Conservation (phyloP, 192 early-diverging fungal species). For the Nowakowskiella sp. region DNA sequence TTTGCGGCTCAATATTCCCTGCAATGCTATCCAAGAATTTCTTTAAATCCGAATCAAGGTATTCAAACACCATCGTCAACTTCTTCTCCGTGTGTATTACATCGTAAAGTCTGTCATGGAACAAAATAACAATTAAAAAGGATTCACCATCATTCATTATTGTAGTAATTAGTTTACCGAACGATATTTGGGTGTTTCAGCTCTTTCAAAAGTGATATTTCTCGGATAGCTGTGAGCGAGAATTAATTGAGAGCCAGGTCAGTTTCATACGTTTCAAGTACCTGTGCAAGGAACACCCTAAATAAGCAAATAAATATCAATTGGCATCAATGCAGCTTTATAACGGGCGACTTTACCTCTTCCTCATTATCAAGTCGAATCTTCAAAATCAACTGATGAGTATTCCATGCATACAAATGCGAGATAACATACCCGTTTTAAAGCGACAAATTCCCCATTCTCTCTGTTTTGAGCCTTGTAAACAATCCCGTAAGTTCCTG, state of each 20-base stretch:
- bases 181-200: conserved; percentile 66
- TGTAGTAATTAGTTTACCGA: conserved; percentile 40
- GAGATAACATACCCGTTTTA: conserved; percentile 70
- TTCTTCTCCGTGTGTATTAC: conserved; percentile 97
- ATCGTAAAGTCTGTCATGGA: conserved; percentile 93
- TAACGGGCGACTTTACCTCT: conserved; percentile 14
- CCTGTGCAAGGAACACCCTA: conserved; percentile 39
- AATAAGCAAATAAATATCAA: not conserved
- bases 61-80: conserved; percentile 97
- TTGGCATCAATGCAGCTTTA: not conserved
- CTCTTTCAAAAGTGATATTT: conserved; percentile 75
- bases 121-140: not conserved
- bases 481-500: conserved; percentile 91
- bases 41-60: conserved; percentile 96
- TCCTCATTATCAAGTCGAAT: conserved; percentile 49
- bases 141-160: not conserved
- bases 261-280: conserved; percentile 8
- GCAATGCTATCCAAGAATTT: conserved; percentile 86
- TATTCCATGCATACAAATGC: not conserved
- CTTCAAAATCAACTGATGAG: conserved; percentile 6
- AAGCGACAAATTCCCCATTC: conserved; percentile 90
- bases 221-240: conserved; percentile 66
- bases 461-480: conserved; percentile 98
- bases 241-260: conserved; percentile 2
- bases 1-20: conserved; percentile 34